These are phyloP conservation scores for Arthroderma sp. DNA, from an alignment of 2,329 filamentous ascomycete species.

Conservation along the genomic window DNA sequence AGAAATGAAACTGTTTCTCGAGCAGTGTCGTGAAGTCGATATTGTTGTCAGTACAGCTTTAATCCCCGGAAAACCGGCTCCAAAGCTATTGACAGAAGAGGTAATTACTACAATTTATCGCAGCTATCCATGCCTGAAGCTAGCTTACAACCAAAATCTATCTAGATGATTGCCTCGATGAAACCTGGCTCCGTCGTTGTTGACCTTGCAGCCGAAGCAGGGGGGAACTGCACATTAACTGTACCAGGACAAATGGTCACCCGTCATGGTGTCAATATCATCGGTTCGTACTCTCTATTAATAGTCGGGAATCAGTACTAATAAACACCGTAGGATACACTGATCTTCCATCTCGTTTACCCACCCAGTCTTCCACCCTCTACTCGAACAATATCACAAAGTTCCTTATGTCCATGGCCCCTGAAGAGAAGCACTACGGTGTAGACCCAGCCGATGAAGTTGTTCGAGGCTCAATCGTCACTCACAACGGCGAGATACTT, in stretches of 20 bases:
- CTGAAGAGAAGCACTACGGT: slow-evolving; percentile 64
- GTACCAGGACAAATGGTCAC: slow-evolving; percentile 55
- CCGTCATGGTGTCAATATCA: slow-evolving; percentile 69
- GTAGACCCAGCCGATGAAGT: slow-evolving; percentile 75
- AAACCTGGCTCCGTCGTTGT: slow-evolving; percentile 81
- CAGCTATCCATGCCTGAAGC: background rate
- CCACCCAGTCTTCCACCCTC: slow-evolving; percentile 76
- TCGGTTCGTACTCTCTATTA: slow-evolving; percentile 42
- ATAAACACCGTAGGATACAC: slow-evolving; percentile 50
- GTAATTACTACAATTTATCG: slow-evolving; percentile 15
- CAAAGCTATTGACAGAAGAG: slow-evolving; percentile 68
- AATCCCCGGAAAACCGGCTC: slow-evolving; percentile 71
- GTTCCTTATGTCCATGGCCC: slow-evolving; percentile 67
- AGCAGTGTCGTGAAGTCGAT: slow-evolving; percentile 76
- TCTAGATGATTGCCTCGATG: slow-evolving; percentile 64
- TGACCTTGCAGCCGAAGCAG: slow-evolving; percentile 75
- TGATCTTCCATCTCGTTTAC: slow-evolving; percentile 71
- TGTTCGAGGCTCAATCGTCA: slow-evolving; percentile 72
- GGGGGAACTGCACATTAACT: slow-evolving; percentile 77
- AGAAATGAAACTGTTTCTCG: slow-evolving; percentile 83
- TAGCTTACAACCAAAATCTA: background rate
- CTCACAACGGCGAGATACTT: slow-evolving; percentile 60
- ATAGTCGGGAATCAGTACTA: background rate
- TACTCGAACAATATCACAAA: slow-evolving; percentile 94
- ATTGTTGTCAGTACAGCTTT: slow-evolving; percentile 89